Percentiles rank a stretch among this genome's conserved stretches.
These are phyloP conservation scores for Penicillium paneum DNA, from an alignment of 2,329 filamentous ascomycete species.

Conservation along the genomic window DNA sequence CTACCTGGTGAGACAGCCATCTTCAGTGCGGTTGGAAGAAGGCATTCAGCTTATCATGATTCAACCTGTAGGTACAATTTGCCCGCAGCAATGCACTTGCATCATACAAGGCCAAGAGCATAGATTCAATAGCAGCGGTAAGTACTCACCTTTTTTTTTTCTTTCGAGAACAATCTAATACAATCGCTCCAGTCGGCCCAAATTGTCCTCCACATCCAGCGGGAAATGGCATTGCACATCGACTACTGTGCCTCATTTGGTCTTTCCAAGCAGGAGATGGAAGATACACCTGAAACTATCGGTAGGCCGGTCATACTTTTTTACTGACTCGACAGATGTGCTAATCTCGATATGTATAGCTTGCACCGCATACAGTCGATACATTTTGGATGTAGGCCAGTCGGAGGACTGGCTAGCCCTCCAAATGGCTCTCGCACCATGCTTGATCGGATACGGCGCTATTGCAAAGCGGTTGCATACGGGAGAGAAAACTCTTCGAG, in stretches of 20 bases:
- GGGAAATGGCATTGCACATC: conserved; percentile 77
- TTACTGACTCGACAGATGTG: neutral
- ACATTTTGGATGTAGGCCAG: conserved; percentile 83
- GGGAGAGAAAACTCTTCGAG: conserved; percentile 57
- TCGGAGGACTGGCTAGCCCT: conserved; percentile 85
- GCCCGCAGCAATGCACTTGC: conserved; percentile 80
- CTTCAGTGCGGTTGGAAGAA: neutral
- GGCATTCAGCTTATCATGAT: conserved; percentile 4
- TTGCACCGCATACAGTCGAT: conserved; percentile 80
- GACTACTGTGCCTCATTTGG: conserved; percentile 80
- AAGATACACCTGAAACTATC: conserved; percentile 69
- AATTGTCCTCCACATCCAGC: conserved; percentile 72
- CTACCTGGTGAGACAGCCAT: conserved; percentile 62
- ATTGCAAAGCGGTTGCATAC: conserved; percentile 69
- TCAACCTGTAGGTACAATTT: conserved; percentile 66
- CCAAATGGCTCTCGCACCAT: conserved; percentile 80
- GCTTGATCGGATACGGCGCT: conserved; percentile 81
- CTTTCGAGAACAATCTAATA: neutral
- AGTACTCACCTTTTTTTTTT: conserved; percentile 22
- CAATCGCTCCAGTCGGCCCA: conserved; percentile 53
- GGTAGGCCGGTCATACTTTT: conserved; percentile 46
- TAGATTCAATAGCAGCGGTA: conserved; percentile 70
- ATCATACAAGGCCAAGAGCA: conserved; percentile 75
- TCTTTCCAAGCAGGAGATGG: conserved; percentile 69
- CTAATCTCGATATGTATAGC: conserved; percentile 41